Base-by-base conservation (phyloP, 2,329 filamentous ascomycete genomes). In the Diplodia scrobiculata region DNA sequence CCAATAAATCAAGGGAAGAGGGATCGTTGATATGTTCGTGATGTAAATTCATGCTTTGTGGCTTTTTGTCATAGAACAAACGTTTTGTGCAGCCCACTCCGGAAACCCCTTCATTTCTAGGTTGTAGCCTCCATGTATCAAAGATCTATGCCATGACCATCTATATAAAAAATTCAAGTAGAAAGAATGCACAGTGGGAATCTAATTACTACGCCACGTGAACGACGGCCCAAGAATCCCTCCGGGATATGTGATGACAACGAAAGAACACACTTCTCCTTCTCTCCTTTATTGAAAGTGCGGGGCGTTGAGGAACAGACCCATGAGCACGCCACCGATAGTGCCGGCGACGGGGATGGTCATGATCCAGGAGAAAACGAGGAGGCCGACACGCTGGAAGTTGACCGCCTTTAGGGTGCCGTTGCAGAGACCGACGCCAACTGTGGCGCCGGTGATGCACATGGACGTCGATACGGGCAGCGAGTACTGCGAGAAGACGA, bases 381-480 rank as follows among this genome's bases (percentile, higher is more conserved):
- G 75, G 7, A 91, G 84, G 50, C 83, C 84, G 10, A 92, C 87
- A 75, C 88, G 87, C 78, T 91, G 75, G 70, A 71, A 92, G 83
- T 92, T 92, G 72, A 92, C 87, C 1, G 90, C 89, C 79, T 86
- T 89, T 67, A 86, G 69, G 32, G 84, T 87, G 38, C 89, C 89
- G 75, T 91, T 92, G 83, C 89, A 91, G 21, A 92, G 86, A 73
- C 89, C 89, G 58, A 92, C 90, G 67, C 90, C 90, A 52, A 92
- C 87, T 0, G 89, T 92, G 29, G 90, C 89, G 65, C 90, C 90
- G 14, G 89, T 92, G 76, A 92, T 91, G 76, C 90, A 92, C 89
- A 76, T 76, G 58, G 75, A 76, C 10, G 76, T 92, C 0, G 89
- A 92, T 32, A 92, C 89, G 45, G 90, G 90, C 0, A 92, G 87